phyloP scores from a whole-genome alignment of 108 stramenopile genomes.

The Fragilaria radians region DNA sequence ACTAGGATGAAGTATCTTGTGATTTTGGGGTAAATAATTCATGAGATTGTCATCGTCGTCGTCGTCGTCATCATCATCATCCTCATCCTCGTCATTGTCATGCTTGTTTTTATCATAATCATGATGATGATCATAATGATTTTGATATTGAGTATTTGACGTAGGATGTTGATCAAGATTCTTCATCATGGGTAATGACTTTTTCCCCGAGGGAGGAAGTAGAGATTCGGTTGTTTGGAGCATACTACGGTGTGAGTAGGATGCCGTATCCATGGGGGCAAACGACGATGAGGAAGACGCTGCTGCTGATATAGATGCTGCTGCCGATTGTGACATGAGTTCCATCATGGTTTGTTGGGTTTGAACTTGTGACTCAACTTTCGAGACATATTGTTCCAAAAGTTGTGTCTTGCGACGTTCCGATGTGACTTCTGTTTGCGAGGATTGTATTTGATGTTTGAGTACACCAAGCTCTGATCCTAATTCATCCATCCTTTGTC shows the following conservation, averaged over 20 bases:
- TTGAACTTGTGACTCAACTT: conserved; percentile 78
- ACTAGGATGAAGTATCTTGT: too few species aligned
- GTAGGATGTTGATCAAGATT: too few species aligned
- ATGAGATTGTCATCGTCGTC: too few species aligned
- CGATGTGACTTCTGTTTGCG: conserved; percentile 41
- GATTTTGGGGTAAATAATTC: too few species aligned
- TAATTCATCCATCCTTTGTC: conserved; percentile 64
- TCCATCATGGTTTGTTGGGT: conserved; percentile 89
- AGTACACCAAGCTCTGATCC: conserved; percentile 45
- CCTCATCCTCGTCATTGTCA: too few species aligned
- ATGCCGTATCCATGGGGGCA: not conserved
- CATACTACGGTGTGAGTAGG: not conserved
- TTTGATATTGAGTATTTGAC: too few species aligned
- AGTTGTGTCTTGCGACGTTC: conserved; percentile 60
- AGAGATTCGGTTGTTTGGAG: not conserved
- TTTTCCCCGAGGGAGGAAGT: not conserved
- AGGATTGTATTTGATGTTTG: conserved; percentile 46
- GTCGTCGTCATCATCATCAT: too few species aligned
- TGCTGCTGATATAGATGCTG: conserved; percentile 7
- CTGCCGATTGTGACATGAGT: conserved; percentile 55
- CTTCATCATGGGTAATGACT: too few species aligned
- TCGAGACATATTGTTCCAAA: conserved; percentile 69
- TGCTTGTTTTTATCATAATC: too few species aligned
- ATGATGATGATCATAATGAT: too few species aligned
- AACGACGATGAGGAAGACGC: not conserved